Base-by-base conservation (phyloP, 73 alveolate species). In the Blepharisma japonicum region DNA sequence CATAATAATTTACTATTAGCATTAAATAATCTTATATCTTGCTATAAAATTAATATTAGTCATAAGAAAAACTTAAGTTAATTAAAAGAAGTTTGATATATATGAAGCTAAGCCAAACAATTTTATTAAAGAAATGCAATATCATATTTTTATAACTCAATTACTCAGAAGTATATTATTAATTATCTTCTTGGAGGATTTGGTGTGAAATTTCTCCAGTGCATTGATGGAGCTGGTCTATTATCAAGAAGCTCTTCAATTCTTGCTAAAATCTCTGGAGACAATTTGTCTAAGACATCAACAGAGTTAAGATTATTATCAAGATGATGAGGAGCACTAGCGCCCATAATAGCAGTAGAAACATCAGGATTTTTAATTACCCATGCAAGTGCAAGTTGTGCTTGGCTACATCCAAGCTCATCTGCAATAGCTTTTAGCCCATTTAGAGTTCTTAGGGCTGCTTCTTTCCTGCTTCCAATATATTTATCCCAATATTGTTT, bases 361-460 rank as follows among this genome's bases (percentile, higher is more conserved):
- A 68, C 86, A 39, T 78, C 86, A 11, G 54, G 7, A 68, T 78
- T 78, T 38, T 55, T 77, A 8, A 78, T 9, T 18, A 39, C 79
- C 86, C 86, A 78, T 4, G 86, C 86, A 6, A 78, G 46, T 2
- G 86, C 82, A 11, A 78, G 72, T 78, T 78, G 42, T 23, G 86
- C 32, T 39, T 78, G 72, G 3, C 81, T 38, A 47, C 8, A 67
- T 38, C 80, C 86, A 2, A 68, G 18, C 47, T 68, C 82, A 7
- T 78, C 42, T n/a, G 86, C 86, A 20, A 68, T 48, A 6, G 20
- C 81, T 7, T 18, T 70, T 18, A 81, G 54, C 1, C 83, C 82
- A 18, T 53, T 81, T 23, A 81, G 83, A 6, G 7, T 39, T 50
- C 39, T 23, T 42, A 71, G 6, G 11, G 87, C 71, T 55, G 51